These are phyloP conservation scores for Coemansia sp. DNA, from an alignment of 371 early-diverging fungal genomes.

Conservation along the genomic window DNA sequence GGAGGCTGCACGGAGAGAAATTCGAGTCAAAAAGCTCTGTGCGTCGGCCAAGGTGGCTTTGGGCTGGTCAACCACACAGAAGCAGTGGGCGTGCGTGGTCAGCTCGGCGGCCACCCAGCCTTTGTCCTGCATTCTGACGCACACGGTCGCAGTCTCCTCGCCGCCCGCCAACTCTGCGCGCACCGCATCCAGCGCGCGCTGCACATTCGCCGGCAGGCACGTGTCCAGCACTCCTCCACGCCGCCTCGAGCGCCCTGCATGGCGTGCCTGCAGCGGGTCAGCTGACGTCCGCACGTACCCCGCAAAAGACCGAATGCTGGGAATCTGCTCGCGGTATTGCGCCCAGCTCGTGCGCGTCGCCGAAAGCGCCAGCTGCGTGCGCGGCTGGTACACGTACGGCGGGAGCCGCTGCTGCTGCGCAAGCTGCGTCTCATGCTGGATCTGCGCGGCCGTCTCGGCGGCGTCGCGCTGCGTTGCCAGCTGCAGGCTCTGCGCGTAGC, in stretches of 20 bases:
- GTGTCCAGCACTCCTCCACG: too few species aligned
- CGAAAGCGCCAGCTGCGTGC: neutral
- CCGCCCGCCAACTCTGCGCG: conserved; percentile 10
- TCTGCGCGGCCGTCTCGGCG: conserved; percentile 3
- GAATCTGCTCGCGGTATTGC: neutral
- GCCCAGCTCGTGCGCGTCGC: conserved; percentile 23
- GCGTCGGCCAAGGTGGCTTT: conserved; percentile 48
- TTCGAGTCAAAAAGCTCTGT: conserved; percentile 16
- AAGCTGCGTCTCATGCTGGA: conserved; percentile 13
- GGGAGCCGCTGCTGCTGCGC: conserved; percentile 23
- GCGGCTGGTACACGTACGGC: conserved; percentile 20
- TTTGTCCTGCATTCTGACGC: conserved; percentile 47
- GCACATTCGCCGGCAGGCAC: conserved; percentile 18
- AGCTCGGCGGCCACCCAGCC: conserved; percentile 37
- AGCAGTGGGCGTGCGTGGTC: neutral
- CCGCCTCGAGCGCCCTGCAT: too few species aligned
- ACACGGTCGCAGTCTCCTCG: conserved; percentile 9
- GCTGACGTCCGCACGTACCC: conserved; percentile 3
- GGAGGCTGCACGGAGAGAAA: conserved; percentile 11
- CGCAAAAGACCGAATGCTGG: conserved; percentile 21
- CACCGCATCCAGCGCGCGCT: conserved; percentile 14
- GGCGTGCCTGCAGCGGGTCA: neutral
- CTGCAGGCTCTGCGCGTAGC: conserved; percentile 39
- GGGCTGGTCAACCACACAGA: conserved; percentile 43
- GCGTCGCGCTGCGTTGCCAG: conserved; percentile 28